Evolutionary conservation across 2,329 filamentous ascomycete species (phyloP).

Genomic region (Penicillium sp.): DNA sequence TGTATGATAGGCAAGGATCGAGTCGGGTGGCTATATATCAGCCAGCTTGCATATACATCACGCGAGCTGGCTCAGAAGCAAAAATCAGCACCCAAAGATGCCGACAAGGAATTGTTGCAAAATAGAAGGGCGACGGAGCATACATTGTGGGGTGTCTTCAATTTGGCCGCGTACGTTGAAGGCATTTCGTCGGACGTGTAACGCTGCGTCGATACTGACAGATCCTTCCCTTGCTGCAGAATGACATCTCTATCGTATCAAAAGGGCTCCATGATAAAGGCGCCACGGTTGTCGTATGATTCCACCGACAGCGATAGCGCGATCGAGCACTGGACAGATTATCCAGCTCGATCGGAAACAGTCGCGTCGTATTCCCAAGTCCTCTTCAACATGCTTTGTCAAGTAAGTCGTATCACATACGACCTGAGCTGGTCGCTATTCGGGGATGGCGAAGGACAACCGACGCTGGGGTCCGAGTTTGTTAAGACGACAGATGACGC

Average conservation of each 20-base stretch:
- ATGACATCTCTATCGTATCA: slow-evolving; percentile 25
- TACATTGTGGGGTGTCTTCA: slow-evolving; percentile 32
- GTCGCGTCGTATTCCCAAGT: slow-evolving; percentile 22
- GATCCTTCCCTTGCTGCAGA: slow-evolving; percentile 11
- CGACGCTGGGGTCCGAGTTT: slow-evolving; percentile 12
- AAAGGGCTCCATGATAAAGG: slow-evolving; percentile 21
- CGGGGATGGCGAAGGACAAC: slow-evolving; percentile 6
- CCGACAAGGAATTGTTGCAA: slow-evolving; percentile 20
- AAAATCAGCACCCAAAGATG: slow-evolving; percentile 8
- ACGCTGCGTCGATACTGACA: neutral
- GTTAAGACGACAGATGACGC: slow-evolving; percentile 17
- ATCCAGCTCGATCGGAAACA: slow-evolving; percentile 14
- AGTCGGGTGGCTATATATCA: slow-evolving; percentile 33
- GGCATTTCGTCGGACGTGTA: neutral
- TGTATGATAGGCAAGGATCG: slow-evolving; percentile 38
- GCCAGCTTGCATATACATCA: slow-evolving; percentile 29
- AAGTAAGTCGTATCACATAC: slow-evolving; percentile 25
- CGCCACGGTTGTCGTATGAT: slow-evolving; percentile 17
- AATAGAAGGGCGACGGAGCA: slow-evolving; percentile 19
- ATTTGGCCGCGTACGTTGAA: slow-evolving; percentile 27
- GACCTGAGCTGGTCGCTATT: slow-evolving; percentile 23
- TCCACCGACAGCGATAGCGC: slow-evolving; percentile 11
- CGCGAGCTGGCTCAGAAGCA: slow-evolving; percentile 27
- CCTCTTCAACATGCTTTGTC: slow-evolving; percentile 24
- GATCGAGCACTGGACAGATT: slow-evolving; percentile 13